Evolutionary conservation across 2,329 filamentous ascomycete species (phyloP).

Genomic region (Paraphoma sp.): DNA sequence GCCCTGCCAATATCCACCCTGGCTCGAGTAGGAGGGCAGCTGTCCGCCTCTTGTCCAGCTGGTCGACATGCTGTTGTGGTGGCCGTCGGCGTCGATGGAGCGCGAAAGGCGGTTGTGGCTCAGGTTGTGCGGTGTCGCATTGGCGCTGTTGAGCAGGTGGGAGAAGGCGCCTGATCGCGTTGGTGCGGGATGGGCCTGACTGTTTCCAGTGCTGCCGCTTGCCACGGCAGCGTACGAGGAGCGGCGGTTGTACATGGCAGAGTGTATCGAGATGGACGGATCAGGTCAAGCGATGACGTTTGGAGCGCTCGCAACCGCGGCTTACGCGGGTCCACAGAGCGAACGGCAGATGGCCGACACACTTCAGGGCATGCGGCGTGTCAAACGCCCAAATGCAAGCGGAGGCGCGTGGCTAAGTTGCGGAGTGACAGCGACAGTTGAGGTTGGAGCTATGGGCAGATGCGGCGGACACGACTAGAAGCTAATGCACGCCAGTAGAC

Average conservation of each 20-base stretch:
- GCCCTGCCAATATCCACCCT: slow-evolving; percentile 49
- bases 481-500: slow-evolving; percentile 34
- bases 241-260: slow-evolving; percentile 50
- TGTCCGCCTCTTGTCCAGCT: slow-evolving; percentile 53
- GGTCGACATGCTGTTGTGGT: slow-evolving; percentile 51
- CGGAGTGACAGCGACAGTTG: not conserved
- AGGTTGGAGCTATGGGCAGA: slow-evolving; percentile 15
- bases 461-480: slow-evolving; percentile 14
- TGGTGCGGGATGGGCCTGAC: slow-evolving; percentile 41
- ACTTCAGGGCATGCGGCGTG: not conserved
- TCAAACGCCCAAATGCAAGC: slow-evolving; percentile 10
- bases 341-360: slow-evolving; percentile 1
- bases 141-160: slow-evolving; percentile 61
- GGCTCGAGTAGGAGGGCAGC: slow-evolving; percentile 57
- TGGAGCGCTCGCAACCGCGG: slow-evolving; percentile 1
- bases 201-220: slow-evolving; percentile 54
- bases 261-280: slow-evolving; percentile 5
- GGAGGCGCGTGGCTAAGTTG: not conserved
- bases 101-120: slow-evolving; percentile 43
- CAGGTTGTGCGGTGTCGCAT: slow-evolving; percentile 32
- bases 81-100: slow-evolving; percentile 58
- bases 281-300: slow-evolving; percentile 5
- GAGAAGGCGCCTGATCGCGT: slow-evolving; percentile 56
- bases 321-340: not conserved
- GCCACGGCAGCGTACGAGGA: slow-evolving; percentile 69